Base-by-base conservation (phyloP, 495 filamentous ascomycete species). In the Aspergillus mulundensis region DNA sequence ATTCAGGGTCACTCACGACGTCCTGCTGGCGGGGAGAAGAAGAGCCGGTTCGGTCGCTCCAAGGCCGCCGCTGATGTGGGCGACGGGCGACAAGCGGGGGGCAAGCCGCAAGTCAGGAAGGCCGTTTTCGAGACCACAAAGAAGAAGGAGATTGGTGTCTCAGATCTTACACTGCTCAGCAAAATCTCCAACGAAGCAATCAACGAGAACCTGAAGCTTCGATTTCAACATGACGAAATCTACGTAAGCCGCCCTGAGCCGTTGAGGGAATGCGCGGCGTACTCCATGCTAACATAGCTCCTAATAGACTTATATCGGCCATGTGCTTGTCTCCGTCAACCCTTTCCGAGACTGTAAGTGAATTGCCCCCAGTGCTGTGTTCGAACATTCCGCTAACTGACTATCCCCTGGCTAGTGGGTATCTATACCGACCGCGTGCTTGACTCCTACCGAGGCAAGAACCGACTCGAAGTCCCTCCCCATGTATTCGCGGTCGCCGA, bases 251-350 rank as follows among this genome's bases (percentile, higher is more conserved):
- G 52, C 46, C 45, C 25, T 19, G 39, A 36, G 12, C 23, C 40
- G 30, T 18, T 16, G 24, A 38, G 24, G 8, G 12, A 15, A 50
- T 56, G 60, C 59, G 61, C 66, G 59, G 62, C 21, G 34, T 56
- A 41, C 39, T 20, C 25, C 12, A 42, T 46, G 60, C 68, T 70
- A 66, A 72, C 61, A 42, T 55, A 63, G 51, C 18, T 63, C 67
- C 15, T 62, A 46, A 57, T 60, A 90, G 86, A 99, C 95, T 54
- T 99, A 99, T 77, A 99, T 99, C 66, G 95, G 95, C 73, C 93
- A 97, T 89, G 95, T 99, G 71, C 71, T 99, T 80, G 95, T 99
- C 60, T 97, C 95, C 24, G 95, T 99, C 73, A 99, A 99, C 74
- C 95, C 95, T 42, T 99, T 99, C 73, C 85, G 89, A 67, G 95